Conservation (phyloP, 768 basidiomycete genomes). For the Galerina marginata region DNA sequence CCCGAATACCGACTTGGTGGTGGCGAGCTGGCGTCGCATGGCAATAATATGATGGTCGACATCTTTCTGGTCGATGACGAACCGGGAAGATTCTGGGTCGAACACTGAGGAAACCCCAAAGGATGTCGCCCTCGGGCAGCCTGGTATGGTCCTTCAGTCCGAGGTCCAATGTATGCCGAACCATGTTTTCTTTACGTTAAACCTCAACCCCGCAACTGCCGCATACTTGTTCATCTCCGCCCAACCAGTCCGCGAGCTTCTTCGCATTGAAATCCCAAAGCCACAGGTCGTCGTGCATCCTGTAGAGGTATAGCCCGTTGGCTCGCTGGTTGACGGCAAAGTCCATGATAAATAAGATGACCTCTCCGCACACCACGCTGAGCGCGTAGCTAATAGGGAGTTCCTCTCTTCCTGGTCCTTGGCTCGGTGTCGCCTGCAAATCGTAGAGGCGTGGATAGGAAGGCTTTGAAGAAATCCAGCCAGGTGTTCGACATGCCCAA, state of each 20-base stretch:
- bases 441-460: constrained; percentile 37
- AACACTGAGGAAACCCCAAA: constrained; percentile 48
- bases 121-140: constrained; percentile 40
- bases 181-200: constrained; percentile 51
- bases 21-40: constrained; percentile 40
- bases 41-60: constrained; percentile 42
- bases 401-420: constrained; percentile 44
- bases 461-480: constrained; percentile 40
- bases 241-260: constrained; percentile 44
- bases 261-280: constrained; percentile 40
- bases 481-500: constrained; percentile 43
- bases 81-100: constrained; percentile 31
- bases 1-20: constrained; percentile 42
- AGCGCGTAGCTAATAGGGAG: constrained; percentile 49
- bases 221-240: constrained; percentile 47
- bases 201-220: constrained; percentile 42
- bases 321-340: constrained; percentile 51
- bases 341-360: constrained; percentile 49
- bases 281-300: constrained; percentile 55
- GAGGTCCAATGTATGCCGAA: constrained; percentile 38
- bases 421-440: constrained; percentile 37
- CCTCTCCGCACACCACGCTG: constrained; percentile 47
- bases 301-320: constrained; percentile 46
- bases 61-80: constrained; percentile 41
- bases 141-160: constrained; percentile 3